A percentile compares a stretch with the other conserved stretches of the same genome.
phyloP scores from a whole-genome alignment of 2,329 filamentous ascomycete species.

The Fragosphaeria purpurea region DNA sequence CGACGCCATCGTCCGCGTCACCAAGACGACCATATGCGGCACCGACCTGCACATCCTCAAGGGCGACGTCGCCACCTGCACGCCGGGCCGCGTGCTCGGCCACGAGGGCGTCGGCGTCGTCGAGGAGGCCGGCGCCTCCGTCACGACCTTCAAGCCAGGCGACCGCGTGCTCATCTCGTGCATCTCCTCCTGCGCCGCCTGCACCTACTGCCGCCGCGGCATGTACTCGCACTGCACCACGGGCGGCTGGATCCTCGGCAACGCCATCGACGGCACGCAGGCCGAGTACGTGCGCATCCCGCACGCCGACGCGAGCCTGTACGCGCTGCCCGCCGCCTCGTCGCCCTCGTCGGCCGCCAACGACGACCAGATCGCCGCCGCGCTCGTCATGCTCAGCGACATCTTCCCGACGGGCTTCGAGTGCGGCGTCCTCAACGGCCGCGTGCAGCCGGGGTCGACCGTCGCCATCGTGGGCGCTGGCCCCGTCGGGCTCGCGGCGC shows the following conservation, averaged over 20 bases:
- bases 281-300: constrained; percentile 47
- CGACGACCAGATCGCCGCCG: constrained; percentile 22
- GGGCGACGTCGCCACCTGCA: constrained; percentile 39
- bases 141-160: constrained; percentile 36
- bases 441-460: constrained; percentile 39
- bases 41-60: constrained; percentile 46
- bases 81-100: constrained; percentile 36
- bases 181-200: constrained; percentile 41
- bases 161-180: constrained; percentile 42
- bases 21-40: constrained; percentile 41
- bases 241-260: constrained; percentile 46
- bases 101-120: constrained; percentile 44
- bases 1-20: constrained; percentile 39
- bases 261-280: constrained; percentile 42
- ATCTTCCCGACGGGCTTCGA: constrained; percentile 48
- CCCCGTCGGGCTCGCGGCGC: constrained; percentile 43
- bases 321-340: constrained; percentile 30
- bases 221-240: constrained; percentile 43
- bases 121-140: constrained; percentile 31
- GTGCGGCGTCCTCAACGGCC: constrained; percentile 40
- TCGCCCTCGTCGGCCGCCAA: too few relatives aligned
- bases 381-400: constrained; percentile 42
- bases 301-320: constrained; percentile 38
- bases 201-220: constrained; percentile 38
- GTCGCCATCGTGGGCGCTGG: constrained; percentile 47